phyloP scores from a whole-genome alignment of 768 basidiomycete genomes.

The Pleurotus citrinopileatus region DNA sequence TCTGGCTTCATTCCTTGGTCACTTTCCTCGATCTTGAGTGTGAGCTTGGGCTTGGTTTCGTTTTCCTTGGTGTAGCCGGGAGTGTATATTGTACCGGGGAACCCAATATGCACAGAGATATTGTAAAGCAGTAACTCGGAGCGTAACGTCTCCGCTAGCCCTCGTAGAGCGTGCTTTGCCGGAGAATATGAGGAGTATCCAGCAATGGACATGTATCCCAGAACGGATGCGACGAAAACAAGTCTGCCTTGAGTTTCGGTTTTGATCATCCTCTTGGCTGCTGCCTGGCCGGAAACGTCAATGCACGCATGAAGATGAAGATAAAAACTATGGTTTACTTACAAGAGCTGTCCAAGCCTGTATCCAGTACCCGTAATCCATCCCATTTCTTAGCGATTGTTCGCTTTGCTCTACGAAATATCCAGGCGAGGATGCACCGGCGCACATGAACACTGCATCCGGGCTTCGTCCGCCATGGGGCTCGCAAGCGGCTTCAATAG shows the following conservation, averaged over 20 bases:
- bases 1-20: slow-evolving; percentile 57
- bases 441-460: slow-evolving; percentile 66
- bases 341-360: slow-evolving; percentile 57
- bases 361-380: slow-evolving; percentile 56
- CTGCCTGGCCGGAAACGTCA: slow-evolving; percentile 37
- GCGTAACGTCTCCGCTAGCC: slow-evolving; percentile 67
- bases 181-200: slow-evolving; percentile 71
- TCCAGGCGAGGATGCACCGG: slow-evolving; percentile 58
- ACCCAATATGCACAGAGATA: slow-evolving; percentile 63
- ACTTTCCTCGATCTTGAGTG: slow-evolving; percentile 63
- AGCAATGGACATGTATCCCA: slow-evolving; percentile 58
- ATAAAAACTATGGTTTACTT: slow-evolving; percentile 17
- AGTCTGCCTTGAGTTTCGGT: slow-evolving; percentile 51
- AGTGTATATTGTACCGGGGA: slow-evolving; percentile 65
- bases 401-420: slow-evolving; percentile 58
- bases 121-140: slow-evolving; percentile 64
- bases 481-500: slow-evolving; percentile 49
- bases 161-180: slow-evolving; percentile 73
- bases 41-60: slow-evolving; percentile 61
- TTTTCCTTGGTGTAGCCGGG: slow-evolving; percentile 67
- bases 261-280: slow-evolving; percentile 51
- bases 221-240: slow-evolving; percentile 59
- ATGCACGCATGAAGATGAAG: background rate
- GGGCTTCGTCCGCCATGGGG: slow-evolving; percentile 47
- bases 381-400: slow-evolving; percentile 46